phyloP scores from a whole-genome alignment of 2,329 filamentous ascomycete species.

The Stachybotrys elegans region DNA sequence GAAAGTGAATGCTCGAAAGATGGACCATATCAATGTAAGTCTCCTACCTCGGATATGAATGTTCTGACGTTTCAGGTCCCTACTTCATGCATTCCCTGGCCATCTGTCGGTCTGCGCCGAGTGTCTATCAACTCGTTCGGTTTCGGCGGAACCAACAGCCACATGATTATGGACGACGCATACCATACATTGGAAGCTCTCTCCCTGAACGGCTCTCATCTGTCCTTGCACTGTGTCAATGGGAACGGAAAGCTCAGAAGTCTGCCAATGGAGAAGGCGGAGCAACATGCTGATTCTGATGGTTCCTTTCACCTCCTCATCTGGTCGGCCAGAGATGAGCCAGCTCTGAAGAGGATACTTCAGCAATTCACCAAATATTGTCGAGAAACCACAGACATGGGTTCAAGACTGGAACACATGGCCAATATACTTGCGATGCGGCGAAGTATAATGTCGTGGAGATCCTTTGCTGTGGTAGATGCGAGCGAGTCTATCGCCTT shows the following conservation, averaged over 20 bases:
- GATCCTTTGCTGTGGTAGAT: neutral
- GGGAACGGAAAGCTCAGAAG: neutral
- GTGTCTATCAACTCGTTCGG: conserved; percentile 40
- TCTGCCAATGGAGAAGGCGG: neutral
- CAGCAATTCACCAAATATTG: no score
- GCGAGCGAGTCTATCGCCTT: neutral
- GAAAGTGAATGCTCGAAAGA: conserved; percentile 6
- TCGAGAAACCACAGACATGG: neutral
- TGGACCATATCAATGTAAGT: no score
- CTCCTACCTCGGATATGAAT: no score
- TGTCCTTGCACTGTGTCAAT: neutral
- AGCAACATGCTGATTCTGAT: neutral
- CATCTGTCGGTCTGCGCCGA: neutral
- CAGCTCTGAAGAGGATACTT: neutral
- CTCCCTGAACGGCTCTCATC: neutral
- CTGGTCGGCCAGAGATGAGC: neutral
- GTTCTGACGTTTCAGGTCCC: neutral
- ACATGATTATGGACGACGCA: conserved; percentile 28
- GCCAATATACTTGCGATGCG: neutral
- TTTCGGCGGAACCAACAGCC: conserved; percentile 38
- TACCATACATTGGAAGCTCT: neutral
- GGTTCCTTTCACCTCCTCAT: neutral
- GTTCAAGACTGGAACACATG: neutral
- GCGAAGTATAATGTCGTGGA: neutral
- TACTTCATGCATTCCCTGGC: conserved; percentile 3